A percentile compares a stretch with the other conserved stretches of the same genome.
Evolutionary conservation across 345 rosid species (phyloP).

Genomic region (Lumnitzera racemosa): DNA sequence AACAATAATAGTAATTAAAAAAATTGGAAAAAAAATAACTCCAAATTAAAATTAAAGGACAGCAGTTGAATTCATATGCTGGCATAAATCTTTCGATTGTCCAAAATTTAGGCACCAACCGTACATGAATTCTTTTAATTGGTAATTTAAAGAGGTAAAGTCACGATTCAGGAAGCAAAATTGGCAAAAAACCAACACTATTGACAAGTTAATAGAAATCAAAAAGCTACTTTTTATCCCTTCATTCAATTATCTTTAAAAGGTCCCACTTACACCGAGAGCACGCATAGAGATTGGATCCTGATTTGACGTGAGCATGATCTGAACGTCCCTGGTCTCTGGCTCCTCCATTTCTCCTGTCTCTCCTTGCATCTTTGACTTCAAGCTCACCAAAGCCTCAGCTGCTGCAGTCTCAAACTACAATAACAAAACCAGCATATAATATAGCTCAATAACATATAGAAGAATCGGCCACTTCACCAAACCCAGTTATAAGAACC

Average conservation of each 20-base stretch:
- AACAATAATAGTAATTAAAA: neutral
- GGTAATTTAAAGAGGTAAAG: no score
- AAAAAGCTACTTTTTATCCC: no score
- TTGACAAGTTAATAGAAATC: no score
- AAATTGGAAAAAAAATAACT: neutral
- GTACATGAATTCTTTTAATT: no score
- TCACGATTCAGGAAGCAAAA: no score
- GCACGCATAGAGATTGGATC: slow-evolving; percentile 72
- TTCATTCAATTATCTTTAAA: neutral
- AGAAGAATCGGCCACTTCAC: no score
- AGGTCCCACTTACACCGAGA: slow-evolving; percentile 56
- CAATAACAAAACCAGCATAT: neutral
- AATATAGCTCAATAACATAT: no score
- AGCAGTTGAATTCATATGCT: no score
- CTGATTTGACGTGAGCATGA: slow-evolving; percentile 74
- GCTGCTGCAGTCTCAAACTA: slow-evolving; percentile 90
- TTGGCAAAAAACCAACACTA: no score
- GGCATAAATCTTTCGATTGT: no score
- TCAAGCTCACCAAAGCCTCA: slow-evolving; percentile 74
- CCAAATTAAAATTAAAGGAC: neutral
- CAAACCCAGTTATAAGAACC: no score
- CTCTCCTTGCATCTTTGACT: slow-evolving; percentile 64
- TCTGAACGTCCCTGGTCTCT: slow-evolving; percentile 53
- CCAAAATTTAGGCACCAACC: no score
- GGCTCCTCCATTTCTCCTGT: slow-evolving; percentile 87